These are phyloP conservation scores for Neostapfia colusana DNA, from an alignment of 176 grass and related monocot genomes.

Conservation along the genomic window DNA sequence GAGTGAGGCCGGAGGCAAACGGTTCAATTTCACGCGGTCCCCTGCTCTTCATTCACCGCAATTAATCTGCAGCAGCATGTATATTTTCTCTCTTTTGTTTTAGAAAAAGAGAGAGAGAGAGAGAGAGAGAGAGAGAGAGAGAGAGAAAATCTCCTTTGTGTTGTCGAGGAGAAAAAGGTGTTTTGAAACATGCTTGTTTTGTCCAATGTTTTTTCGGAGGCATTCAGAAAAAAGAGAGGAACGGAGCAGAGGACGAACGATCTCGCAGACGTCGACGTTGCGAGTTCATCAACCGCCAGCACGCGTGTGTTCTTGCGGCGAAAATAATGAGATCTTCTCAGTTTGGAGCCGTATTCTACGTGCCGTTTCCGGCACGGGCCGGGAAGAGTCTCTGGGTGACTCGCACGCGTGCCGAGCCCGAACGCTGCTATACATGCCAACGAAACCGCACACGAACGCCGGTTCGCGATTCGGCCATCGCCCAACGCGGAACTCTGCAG, in stretches of 20 bases:
- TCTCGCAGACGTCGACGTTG: no score
- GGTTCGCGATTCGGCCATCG: background rate
- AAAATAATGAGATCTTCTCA: background rate
- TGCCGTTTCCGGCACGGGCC: background rate
- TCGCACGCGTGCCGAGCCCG: background rate
- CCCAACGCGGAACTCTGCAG: background rate
- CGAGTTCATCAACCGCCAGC: background rate
- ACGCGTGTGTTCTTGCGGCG: background rate
- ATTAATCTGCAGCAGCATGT: constrained; percentile 2
- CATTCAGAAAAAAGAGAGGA: background rate
- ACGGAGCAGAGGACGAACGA: no score
- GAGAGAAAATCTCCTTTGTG: background rate
- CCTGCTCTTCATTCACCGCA: constrained; percentile 19
- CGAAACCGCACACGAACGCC: constrained; percentile 1
- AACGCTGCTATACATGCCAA: background rate
- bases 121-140: no score
- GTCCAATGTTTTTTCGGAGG: background rate
- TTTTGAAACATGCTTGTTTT: background rate
- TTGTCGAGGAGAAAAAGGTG: background rate
- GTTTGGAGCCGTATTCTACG: background rate
- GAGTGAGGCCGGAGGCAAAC: background rate
- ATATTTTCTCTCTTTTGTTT: background rate
- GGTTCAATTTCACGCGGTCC: constrained; percentile 26
- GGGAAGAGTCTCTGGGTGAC: background rate
- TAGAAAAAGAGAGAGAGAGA: no score